Evolutionary conservation across 1,284 basidiomycete genomes (phyloP).

Genomic region (Ganoderma sinense): DNA sequence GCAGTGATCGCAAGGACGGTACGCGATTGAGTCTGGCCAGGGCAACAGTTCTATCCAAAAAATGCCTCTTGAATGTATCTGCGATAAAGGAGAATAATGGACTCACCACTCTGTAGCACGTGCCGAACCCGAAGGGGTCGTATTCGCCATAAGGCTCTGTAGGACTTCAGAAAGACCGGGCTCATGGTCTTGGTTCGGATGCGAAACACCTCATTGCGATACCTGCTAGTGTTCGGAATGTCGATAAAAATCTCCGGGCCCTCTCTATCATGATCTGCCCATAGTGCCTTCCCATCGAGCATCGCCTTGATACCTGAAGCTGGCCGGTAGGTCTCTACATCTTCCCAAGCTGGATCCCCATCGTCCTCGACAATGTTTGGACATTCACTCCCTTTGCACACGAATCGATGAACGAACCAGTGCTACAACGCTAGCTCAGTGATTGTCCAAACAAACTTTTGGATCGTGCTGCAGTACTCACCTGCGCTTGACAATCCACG

Average conservation of each 20-base stretch:
- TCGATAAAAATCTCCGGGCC: conserved; percentile 5
- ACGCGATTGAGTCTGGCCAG: background rate
- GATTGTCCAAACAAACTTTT: background rate
- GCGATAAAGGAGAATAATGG: background rate
- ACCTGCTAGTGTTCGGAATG: conserved; percentile 1
- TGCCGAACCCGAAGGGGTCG: background rate
- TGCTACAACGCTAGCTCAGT: background rate
- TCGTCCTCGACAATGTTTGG: background rate
- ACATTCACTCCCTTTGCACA: background rate
- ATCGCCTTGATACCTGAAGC: background rate
- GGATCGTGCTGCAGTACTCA: background rate
- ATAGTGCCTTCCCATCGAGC: background rate
- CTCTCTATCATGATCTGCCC: background rate
- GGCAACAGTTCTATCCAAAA: background rate
- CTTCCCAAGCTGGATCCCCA: conserved; percentile 4
- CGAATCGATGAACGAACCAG: conserved; percentile 2
- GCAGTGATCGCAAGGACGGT: background rate
- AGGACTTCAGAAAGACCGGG: conserved; percentile 2
- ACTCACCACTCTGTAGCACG: background rate
- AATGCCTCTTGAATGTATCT: background rate
- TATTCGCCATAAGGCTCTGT: background rate
- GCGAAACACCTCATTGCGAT: background rate
- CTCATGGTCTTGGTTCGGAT: conserved; percentile 6
- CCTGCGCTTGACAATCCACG: conserved; percentile 21
- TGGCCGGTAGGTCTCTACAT: background rate